Conservation (phyloP, 2,329 filamentous ascomycete species). For the Aplosporella prunicola region DNA sequence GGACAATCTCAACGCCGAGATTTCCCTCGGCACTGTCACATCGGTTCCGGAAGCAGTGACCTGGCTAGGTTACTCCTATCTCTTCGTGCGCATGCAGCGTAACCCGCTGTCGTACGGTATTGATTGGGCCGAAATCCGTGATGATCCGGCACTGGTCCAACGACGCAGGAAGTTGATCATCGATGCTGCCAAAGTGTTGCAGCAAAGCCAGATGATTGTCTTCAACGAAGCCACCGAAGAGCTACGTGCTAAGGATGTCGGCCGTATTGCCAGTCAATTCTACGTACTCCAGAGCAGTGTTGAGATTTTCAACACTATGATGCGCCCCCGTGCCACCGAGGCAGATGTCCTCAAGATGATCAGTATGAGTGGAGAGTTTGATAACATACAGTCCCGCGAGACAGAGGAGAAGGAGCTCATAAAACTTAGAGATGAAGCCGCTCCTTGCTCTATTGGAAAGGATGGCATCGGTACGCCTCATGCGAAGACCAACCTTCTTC, state of each 20-base stretch:
- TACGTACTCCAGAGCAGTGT: conserved; percentile 92
- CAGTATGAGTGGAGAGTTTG: conserved; percentile 93
- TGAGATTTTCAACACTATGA: conserved; percentile 92
- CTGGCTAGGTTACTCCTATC: conserved; percentile 95
- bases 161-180: conserved; percentile 78
- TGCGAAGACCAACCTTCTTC: conserved; percentile 87
- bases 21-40: conserved; percentile 87
- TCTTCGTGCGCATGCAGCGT: conserved; percentile 92
- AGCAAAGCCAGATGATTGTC: conserved; percentile 97
- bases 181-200: conserved; percentile 75
- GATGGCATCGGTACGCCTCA: conserved; percentile 59
- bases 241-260: conserved; percentile 86
- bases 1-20: conserved; percentile 94
- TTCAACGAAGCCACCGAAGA: conserved; percentile 94
- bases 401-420: conserved; percentile 82
- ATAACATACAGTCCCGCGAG: conserved; percentile 90
- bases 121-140: conserved; percentile 79
- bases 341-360: conserved; percentile 94
- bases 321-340: conserved; percentile 76
- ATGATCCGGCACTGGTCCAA: conserved; percentile 82
- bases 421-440: conserved; percentile 56
- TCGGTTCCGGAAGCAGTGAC: conserved; percentile 88
- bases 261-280: conserved; percentile 92
- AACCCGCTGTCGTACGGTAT: conserved; percentile 91
- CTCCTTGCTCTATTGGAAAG: conserved; percentile 71